These are phyloP conservation scores for Zygosaccharomyces siamensis DNA, from an alignment of 805 yeast genomes.

Conservation along the genomic window DNA sequence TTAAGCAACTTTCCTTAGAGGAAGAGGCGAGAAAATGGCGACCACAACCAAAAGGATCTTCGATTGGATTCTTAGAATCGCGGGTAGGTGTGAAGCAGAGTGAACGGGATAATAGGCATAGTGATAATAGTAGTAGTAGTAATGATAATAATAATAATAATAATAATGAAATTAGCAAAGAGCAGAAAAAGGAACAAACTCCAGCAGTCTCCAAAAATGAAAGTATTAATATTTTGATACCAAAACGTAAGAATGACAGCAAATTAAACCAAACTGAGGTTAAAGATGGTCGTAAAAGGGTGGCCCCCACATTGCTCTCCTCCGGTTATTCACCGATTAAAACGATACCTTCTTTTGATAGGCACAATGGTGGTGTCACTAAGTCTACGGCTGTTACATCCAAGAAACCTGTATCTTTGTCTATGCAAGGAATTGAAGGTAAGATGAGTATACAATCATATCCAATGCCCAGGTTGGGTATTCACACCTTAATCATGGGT, in stretches of 20 bases:
- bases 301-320: slow-evolving; percentile 64
- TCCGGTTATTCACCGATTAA: slow-evolving; percentile 31
- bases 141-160: neutral
- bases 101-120: neutral
- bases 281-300: slow-evolving; percentile 72
- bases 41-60: slow-evolving; percentile 10
- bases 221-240: slow-evolving; percentile 25
- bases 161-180: neutral
- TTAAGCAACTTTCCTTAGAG: slow-evolving; percentile 70
- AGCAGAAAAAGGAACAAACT: neutral
- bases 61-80: slow-evolving; percentile 11
- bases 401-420: slow-evolving; percentile 7
- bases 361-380: neutral
- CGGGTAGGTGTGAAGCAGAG: slow-evolving; percentile 4
- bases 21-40: slow-evolving; percentile 47
- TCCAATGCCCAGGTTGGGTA: slow-evolving; percentile 56
- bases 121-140: neutral
- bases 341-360: slow-evolving; percentile 11
- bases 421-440: slow-evolving; percentile 13
- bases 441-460: slow-evolving; percentile 44
- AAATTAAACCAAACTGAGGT: slow-evolving; percentile 52
- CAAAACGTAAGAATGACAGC: slow-evolving; percentile 28
- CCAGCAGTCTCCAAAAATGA: slow-evolving; percentile 12
- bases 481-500: slow-evolving; percentile 62
- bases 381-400: slow-evolving; percentile 7